phyloP scores from a whole-genome alignment of 331 rosid species.

The Quercus tomentella region DNA sequence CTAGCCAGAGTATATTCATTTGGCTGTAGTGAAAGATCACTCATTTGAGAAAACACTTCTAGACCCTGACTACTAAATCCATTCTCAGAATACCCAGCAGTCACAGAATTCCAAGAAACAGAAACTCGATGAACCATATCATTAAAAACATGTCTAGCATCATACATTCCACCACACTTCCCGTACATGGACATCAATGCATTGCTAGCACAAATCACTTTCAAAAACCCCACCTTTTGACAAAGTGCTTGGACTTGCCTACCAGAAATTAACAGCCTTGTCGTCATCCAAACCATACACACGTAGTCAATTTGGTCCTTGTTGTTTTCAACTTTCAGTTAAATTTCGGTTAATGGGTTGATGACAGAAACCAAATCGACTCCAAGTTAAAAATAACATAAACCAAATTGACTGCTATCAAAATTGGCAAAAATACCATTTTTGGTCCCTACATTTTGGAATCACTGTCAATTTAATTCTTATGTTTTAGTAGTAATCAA shows the following conservation, averaged over 20 bases:
- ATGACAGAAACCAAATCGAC: no score
- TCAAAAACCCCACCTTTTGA: not conserved
- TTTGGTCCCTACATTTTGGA: no score
- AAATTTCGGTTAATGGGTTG: no score
- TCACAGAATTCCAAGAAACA: slow-evolving; percentile 16
- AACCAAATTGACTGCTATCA: no score
- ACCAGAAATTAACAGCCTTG: not conserved
- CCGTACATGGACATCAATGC: not conserved
- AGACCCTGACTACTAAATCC: not conserved
- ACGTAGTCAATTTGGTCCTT: no score
- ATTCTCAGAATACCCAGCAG: slow-evolving; percentile 13
- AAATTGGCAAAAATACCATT: no score
- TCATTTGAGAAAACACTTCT: not conserved
- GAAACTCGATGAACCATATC: not conserved
- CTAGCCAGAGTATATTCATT: slow-evolving; percentile 8
- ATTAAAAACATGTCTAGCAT: slow-evolving; percentile 3
- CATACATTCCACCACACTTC: not conserved
- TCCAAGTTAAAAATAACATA: no score
- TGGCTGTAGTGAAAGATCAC: slow-evolving; percentile 1
- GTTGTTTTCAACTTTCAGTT: no score
- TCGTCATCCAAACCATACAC: no score
- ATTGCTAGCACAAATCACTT: slow-evolving; percentile 1
- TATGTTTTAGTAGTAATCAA: no score
- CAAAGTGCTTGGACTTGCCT: slow-evolving; percentile 21
- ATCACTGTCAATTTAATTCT: no score